Base-by-base conservation (phyloP, 164 flowering plant genomes). In the Piper betle region DNA sequence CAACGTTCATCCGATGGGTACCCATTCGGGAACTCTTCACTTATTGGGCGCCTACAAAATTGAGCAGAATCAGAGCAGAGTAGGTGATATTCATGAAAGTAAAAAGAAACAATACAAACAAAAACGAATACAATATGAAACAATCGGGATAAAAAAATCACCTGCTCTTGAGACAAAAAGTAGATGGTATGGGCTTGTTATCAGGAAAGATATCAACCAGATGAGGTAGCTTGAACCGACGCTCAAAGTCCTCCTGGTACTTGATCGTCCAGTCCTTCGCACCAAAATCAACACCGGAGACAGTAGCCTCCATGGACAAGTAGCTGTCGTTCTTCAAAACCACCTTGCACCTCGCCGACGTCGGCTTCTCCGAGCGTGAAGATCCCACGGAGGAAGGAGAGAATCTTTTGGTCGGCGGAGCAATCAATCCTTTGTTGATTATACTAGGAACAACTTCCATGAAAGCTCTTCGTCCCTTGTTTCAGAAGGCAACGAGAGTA, bases 1-100 rank as follows among this genome's bases (percentile, higher is more conserved):
- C 92, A 91, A 62, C 81, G 80, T 62, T 83, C 94, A 71, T 86
- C 90, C 7, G 86, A 83, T 9, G 89, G 94, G 76, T 88, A 88
- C 9, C 85, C 87, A 64, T 73, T 76, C 0, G 77, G 78, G 68
- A 84, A 86, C 42, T 73, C 83, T 48, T 80, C 80, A 16, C 64
- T 64, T 9, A 80, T 79, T 13, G 94, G 88, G 54, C 76, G 70
- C 80, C 96, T 90, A 77, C 40, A 55, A 68, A 57, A 59, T 33
- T 18, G 48, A 40, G 43, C 59, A 64, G 18, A 16, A 20, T 43
- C n/a, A 58, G 38, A 58, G 19, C 13, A 37, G 15, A 16, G 37
- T 19, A 57, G 20, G 3, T 15, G 38, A 52, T 16, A 62, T 38
- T n/a, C 54, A 68, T 48, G 20, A 46, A 54, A 37, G 43, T 17